phyloP scores from a whole-genome alignment of 2,329 filamentous ascomycete genomes.

The Hypocreales sp. region DNA sequence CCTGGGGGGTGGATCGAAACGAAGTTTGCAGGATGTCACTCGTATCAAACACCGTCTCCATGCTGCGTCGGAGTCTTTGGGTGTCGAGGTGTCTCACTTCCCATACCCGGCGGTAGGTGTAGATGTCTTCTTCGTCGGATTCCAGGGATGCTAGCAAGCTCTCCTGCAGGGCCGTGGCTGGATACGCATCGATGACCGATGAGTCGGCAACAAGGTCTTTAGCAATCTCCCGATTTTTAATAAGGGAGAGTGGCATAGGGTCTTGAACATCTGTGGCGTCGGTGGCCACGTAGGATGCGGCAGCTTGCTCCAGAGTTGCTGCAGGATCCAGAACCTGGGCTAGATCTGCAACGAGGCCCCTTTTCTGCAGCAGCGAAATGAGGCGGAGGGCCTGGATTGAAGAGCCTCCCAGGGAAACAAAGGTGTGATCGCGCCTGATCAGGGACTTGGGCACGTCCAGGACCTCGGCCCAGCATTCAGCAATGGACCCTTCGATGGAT shows the following conservation, averaged over 20 bases:
- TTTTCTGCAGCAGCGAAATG: background rate
- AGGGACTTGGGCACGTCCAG: background rate
- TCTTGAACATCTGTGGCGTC: background rate
- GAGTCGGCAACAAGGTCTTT: background rate
- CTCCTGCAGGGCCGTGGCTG: slow-evolving; percentile 10
- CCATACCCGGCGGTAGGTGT: slow-evolving; percentile 7
- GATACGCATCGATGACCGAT: slow-evolving; percentile 7
- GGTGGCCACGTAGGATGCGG: background rate
- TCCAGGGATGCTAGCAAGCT: slow-evolving; percentile 4
- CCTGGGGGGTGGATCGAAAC: slow-evolving; percentile 3
- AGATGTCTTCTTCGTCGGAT: slow-evolving; percentile 2
- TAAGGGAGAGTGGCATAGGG: slow-evolving; percentile 4
- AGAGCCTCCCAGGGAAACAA: background rate
- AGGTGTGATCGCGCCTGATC: background rate
- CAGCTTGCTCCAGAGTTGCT: background rate
- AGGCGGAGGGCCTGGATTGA: background rate
- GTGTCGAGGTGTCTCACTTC: slow-evolving; percentile 4
- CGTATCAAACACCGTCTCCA: slow-evolving; percentile 4
- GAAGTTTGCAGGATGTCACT: slow-evolving; percentile 6
- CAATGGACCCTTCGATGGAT: too few species aligned
- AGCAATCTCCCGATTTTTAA: background rate
- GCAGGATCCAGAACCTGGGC: background rate
- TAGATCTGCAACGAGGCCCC: background rate
- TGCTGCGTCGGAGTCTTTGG: slow-evolving; percentile 1
- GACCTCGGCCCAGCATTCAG: background rate